Evolutionary conservation across 192 early-diverging fungal genomes (phyloP).

Genomic region (Phycomyces blakesleeanus): DNA sequence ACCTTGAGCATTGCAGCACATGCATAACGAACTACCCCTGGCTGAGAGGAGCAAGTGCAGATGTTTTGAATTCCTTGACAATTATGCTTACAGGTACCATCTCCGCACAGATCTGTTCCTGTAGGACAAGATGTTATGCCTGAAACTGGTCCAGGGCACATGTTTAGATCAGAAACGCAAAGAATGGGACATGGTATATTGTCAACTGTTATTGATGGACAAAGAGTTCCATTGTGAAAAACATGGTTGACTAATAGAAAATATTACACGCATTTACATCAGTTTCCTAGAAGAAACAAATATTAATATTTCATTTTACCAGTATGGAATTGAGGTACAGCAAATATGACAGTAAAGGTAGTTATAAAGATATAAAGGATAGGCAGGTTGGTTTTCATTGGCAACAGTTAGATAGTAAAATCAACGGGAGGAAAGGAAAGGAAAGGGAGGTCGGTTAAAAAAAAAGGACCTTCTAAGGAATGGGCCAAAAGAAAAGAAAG

Average conservation of each 20-base stretch:
- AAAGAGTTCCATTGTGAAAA: slow-evolving; percentile 45
- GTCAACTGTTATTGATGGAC: slow-evolving; percentile 33
- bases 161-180: slow-evolving; percentile 28
- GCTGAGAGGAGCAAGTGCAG: slow-evolving; percentile 43
- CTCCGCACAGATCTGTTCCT: slow-evolving; percentile 40
- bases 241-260: slow-evolving; percentile 40
- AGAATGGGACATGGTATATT: slow-evolving; percentile 39
- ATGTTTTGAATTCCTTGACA: slow-evolving; percentile 36
- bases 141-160: slow-evolving; percentile 7
- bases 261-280: too few species aligned
- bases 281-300: background rate
- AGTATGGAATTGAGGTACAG: slow-evolving; percentile 18
- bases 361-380: background rate
- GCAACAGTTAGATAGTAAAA: too few species aligned
- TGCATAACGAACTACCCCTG: slow-evolving; percentile 21
- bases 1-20: slow-evolving; percentile 34
- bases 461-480: too few species aligned
- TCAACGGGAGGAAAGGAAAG: too few species aligned
- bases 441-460: too few species aligned
- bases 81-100: slow-evolving; percentile 45
- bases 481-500: too few species aligned
- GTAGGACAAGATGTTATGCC: slow-evolving; percentile 29
- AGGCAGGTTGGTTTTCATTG: background rate
- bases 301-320: slow-evolving; percentile 8
- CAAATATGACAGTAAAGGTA: background rate